Evolutionary conservation across 179 eudicot genomes (phyloP), one percentile per base, ranked within the genome.

Genomic region (Silene coronaria): DNA sequence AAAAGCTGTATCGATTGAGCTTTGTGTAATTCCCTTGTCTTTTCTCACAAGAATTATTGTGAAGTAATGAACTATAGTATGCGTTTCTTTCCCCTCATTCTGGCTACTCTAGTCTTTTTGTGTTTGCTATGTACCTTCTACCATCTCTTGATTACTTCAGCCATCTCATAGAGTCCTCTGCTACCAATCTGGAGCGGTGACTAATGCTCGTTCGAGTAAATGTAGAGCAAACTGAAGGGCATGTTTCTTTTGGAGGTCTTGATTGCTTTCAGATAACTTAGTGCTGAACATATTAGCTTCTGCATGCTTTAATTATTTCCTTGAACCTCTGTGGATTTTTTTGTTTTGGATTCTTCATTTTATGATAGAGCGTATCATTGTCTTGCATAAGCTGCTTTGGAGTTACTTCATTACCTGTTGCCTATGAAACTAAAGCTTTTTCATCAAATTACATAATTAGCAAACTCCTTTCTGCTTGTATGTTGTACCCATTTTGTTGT

Each of bases 401-500:
- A 32, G 48, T 65, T 57, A 30, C 59, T 6, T 23, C 46, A 14
- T 8, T 19, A 17, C 45, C 60, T 16, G 62, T 27, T 79, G 45
- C 26, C 24, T n/a, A n/a, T 34, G 70, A 66, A 66, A 30, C 48
- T 38, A 11, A 42, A 42, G 30, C 72, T 38, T 46, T 53, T 30
- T 19, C 74, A 27, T 8, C 28, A 36, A 68, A 4, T 70, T 13
- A n/a, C 67, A 64, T 36, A 34, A 58, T 26, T 16, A 28, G 17
- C 2, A 36, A 51, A 16, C 14, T 51, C 13, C 38, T 13, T 55
- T 63, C 8, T 69, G 14, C 26, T 23, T 70, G 42, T 16, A 55
- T 24, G 57, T 59, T 53, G 71, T 17, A 67, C 11, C 59, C 70
- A 23, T 78, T 22, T 24, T 45, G 22, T 59, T 45, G 62, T 68